Base-by-base conservation (phyloP, 1,284 basidiomycete species). In the Ceratobasidium sp. region DNA sequence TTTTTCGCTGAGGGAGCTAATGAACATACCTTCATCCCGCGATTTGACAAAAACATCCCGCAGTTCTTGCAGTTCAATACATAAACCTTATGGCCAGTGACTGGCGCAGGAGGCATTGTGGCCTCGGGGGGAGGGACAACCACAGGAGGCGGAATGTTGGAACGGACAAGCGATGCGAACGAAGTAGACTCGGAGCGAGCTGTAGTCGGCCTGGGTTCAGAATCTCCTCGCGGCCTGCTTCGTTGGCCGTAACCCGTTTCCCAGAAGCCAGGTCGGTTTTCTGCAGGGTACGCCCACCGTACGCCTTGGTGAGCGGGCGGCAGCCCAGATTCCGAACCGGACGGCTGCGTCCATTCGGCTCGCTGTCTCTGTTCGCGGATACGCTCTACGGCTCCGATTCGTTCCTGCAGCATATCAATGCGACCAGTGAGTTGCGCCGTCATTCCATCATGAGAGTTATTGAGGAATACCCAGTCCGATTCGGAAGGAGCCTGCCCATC, bases 21-120 rank as follows among this genome's bases (percentile, higher is more conserved):
- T 43, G 58, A 28, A 82, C 84, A 78, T 76, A 88, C 91, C 85
- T 92, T 92, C 92, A 94, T 94, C 60, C 89, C 92, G 21, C 93
- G 86, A 79, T 94, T 93, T 21, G 91, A 91, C 58, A 94, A 80
- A 79, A 94, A 94, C 55, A 84, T 86, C 41, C 85, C 84, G 79
- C 92, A 94, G 21, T 87, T 84, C 76, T 85, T 88, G 81, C 93
- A 94, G 79, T 92, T 89, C 70, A 94, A 81, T 34, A 92, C 86
- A 86, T 91, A 94, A 71, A 94, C 92, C 79, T 90, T 89, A 80
- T 83, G 82, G 43, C 73, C 71, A 69, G 76, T 67, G 71, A 76
- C 72, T 75, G 75, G 67, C 14, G 55, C 39, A 16, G 67, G 67
- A 14, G 67, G 67, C 8, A 70, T 32, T 28, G 28, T 23, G 10